Percentiles rank a stretch among this genome's conserved stretches.
Conservation (phyloP, 2,329 filamentous ascomycete species). For the Hypoxylon sp. region DNA sequence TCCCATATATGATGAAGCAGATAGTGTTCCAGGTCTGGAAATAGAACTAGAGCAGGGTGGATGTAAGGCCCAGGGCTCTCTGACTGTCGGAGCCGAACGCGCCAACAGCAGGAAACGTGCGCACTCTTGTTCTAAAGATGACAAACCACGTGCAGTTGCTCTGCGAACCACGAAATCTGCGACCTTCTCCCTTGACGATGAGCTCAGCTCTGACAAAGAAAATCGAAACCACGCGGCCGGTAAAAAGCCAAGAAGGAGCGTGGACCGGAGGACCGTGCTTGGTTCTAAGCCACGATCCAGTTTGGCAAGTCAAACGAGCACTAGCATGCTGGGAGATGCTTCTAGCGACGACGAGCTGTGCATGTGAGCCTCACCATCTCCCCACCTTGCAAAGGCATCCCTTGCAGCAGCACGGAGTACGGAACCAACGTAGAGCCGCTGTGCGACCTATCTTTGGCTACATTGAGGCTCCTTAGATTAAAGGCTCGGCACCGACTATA, state of each 20-base stretch:
- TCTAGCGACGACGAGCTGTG: conserved; percentile 50
- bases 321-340: conserved; percentile 29
- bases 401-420: not conserved
- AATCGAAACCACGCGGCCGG: conserved; percentile 19
- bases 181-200: conserved; percentile 25
- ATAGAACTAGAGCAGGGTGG: conserved; percentile 14
- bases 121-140: conserved; percentile 30
- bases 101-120: conserved; percentile 42
- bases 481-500: conserved; percentile 19
- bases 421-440: not conserved
- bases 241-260: conserved; percentile 38
- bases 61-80: conserved; percentile 7
- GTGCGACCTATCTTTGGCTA: conserved; percentile 23
- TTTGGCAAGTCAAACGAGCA: conserved; percentile 27
- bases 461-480: conserved; percentile 5
- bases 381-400: not conserved
- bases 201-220: conserved; percentile 46
- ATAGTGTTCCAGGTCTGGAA: conserved; percentile 39
- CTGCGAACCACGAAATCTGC: conserved; percentile 6
- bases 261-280: conserved; percentile 23
- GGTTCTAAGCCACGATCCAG: conserved; percentile 35
- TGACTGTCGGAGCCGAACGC: conserved; percentile 20
- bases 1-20: conserved; percentile 35
- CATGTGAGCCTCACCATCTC: conserved; percentile 30
- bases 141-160: conserved; percentile 31